Conservation (phyloP, 345 rosid species). For the Eucalyptus polyanthemos region DNA sequence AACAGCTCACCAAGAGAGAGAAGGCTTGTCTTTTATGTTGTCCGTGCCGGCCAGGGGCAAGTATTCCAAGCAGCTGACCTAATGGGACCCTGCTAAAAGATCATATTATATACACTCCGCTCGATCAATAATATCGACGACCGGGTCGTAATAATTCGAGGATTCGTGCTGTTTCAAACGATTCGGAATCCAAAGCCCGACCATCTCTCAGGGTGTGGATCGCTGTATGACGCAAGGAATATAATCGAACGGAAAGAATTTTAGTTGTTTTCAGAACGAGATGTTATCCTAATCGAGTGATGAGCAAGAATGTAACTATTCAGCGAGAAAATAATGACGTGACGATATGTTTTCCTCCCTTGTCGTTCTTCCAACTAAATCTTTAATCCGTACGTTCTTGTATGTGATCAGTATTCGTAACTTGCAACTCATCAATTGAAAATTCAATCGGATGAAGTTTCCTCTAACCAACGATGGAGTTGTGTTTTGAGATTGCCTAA, state of each 20-base stretch:
- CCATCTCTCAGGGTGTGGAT: neutral
- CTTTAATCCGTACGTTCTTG: neutral
- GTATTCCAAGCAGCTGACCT: neutral
- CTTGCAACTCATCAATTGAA: neutral
- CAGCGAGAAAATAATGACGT: neutral
- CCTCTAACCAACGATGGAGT: neutral
- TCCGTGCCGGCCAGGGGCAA: neutral
- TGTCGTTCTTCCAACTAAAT: neutral
- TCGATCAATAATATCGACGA: neutral
- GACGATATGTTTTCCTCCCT: neutral
- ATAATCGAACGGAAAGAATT: neutral
- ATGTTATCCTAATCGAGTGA: neutral
- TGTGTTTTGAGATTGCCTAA: neutral
- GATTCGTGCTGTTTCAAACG: neutral
- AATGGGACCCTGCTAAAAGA: neutral
- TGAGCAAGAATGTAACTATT: neutral
- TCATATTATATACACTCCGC: neutral
- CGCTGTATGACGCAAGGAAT: neutral
- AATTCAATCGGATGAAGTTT: neutral
- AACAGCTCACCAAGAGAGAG: neutral
- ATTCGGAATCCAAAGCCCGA: neutral
- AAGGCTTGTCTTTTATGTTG: neutral
- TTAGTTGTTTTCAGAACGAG: neutral
- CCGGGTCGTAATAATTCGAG: neutral
- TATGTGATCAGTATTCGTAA: neutral